Base-by-base conservation (phyloP, 1,284 basidiomycete genomes). In the Amylostereum chailletii region DNA sequence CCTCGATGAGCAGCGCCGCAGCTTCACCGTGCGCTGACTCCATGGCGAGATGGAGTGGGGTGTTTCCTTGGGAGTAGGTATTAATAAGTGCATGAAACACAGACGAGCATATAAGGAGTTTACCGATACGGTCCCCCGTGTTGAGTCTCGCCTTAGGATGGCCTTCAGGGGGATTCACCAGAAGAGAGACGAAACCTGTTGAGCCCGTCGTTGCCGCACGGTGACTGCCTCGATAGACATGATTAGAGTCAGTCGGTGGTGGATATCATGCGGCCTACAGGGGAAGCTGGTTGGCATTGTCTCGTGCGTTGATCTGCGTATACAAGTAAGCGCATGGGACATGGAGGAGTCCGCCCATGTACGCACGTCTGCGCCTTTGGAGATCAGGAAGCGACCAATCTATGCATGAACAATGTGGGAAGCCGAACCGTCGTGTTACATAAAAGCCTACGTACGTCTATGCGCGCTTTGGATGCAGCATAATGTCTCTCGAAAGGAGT, bases 181-280 rank as follows among this genome's bases (percentile, higher is more conserved):
- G 74, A 40, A 96, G 70, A 31, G 76, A 77, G 49, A 96, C 77
- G 64, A 96, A 94, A 5, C 89, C 90, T 11, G 81, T 81, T 34
- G 91, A 92, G 32, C 93, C 93, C 5, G 90, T 95, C 2, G 93
- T 93, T n/a, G 93, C 90, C 46, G 94, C 94, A 54, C 94, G 84
- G 67, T 96, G 94, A 46, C 89, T 92, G 31, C n/a, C 6, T 43
- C 42, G 56, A 47, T 45, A 46, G 47, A 48, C n/a, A 47, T 53
- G 52, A 27, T 53, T 51, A 59, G 52, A 56, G 40, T 50, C 44
- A 45, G 36, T 19, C 3, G 29, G 26, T 7, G 54, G 51, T 53
- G 58, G 54, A 46, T 52, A 54, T 55, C 52, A 37, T 39, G 45
- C 42, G 34, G 68, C 86, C 48, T 60, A 91, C 90, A 97, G 73